Evolutionary conservation across 2,329 filamentous ascomycete genomes (phyloP).

Genomic region (Pseudogymnoascus sp.): DNA sequence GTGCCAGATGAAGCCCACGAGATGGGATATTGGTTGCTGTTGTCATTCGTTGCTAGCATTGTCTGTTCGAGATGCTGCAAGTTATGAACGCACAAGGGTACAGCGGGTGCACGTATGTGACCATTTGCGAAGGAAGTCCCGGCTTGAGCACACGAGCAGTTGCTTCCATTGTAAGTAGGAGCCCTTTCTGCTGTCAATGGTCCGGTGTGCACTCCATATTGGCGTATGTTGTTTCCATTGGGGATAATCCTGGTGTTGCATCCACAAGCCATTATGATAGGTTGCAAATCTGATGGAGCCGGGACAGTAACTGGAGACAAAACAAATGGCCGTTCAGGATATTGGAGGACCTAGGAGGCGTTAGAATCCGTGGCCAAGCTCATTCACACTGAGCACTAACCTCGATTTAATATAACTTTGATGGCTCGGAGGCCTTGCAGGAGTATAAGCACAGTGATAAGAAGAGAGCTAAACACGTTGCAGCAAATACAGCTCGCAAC

Average conservation of each 20-base stretch:
- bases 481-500: not conserved
- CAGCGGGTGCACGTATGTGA: not conserved
- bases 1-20: conserved; percentile 1
- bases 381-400: not conserved
- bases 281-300: not conserved
- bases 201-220: not conserved
- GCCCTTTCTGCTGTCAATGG: not conserved
- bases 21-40: not conserved
- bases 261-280: not conserved
- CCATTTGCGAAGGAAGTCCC: not conserved
- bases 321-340: not conserved
- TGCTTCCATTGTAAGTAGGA: not conserved
- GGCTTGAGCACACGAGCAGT: not conserved
- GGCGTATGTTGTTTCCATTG: not conserved
- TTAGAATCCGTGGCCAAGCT: not conserved
- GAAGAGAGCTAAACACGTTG: not conserved
- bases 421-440: not conserved
- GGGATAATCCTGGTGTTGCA: not conserved
- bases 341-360: not conserved
- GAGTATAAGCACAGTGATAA: not conserved
- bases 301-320: not conserved
- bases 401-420: not conserved
- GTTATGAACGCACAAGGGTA: not conserved
- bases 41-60: not conserved
- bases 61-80: not conserved